A percentile compares a stretch with the other conserved stretches of the same genome.
Conservation (phyloP, 108 stramenopile species). For the Mayamaea pseudoterrestris region DNA sequence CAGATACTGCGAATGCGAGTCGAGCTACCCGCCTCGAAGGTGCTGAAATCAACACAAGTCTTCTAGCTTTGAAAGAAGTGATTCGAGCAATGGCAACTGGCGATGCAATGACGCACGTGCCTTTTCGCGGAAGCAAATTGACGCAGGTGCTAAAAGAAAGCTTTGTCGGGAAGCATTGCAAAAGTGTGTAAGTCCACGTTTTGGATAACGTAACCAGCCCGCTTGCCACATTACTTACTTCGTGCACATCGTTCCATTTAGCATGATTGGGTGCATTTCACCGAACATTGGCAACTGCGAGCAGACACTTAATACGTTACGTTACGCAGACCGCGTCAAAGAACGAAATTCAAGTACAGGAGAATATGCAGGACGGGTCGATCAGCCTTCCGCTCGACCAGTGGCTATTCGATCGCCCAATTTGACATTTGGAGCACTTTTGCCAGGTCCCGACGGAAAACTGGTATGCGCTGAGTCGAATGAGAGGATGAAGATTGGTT, state of each 20-base stretch:
- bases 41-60: constrained; percentile 96
- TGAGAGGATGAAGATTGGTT: background rate
- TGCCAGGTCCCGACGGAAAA: too few species aligned
- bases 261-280: constrained; percentile 95
- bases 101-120: constrained; percentile 83
- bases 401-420: background rate
- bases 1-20: constrained; percentile 87
- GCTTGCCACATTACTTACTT: too few species aligned
- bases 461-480: too few species aligned
- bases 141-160: constrained; percentile 93
- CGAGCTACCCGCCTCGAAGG: constrained; percentile 91
- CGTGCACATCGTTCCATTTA: too few species aligned
- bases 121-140: constrained; percentile 95
- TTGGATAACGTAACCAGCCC: too few species aligned
- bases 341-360: constrained; percentile 76
- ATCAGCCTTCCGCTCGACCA: background rate
- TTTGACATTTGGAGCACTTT: too few species aligned
- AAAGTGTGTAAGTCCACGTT: too few species aligned
- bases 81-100: constrained; percentile 93
- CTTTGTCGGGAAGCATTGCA: constrained; percentile 83
- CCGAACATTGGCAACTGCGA: constrained; percentile 90
- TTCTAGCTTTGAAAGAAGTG: constrained; percentile 98
- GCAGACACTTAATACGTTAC: constrained; percentile 97
- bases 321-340: constrained; percentile 94
- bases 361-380: background rate